Evolutionary conservation across 2,329 filamentous ascomycete species (phyloP).

Genomic region (Colletotrichum musae): DNA sequence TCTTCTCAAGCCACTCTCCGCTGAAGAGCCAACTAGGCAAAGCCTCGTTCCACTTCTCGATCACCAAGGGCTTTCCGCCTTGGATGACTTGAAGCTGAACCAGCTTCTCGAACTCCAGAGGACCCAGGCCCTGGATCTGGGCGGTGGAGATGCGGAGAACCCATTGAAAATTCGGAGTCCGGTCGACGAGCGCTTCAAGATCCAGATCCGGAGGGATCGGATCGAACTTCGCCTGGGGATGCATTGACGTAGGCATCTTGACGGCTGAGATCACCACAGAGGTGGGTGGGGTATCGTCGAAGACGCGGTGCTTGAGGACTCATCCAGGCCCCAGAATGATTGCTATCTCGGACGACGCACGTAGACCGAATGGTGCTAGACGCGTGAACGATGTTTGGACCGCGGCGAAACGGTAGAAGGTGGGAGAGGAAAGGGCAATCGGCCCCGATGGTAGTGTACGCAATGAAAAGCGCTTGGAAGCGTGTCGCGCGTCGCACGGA

Average conservation of each 20-base stretch:
- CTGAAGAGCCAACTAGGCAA: slow-evolving; percentile 86
- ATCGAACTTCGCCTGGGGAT: slow-evolving; percentile 91
- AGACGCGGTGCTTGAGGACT: background rate
- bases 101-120: slow-evolving; percentile 87
- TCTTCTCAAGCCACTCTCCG: slow-evolving; percentile 82
- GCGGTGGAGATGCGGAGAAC: slow-evolving; percentile 84
- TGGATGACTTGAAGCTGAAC: slow-evolving; percentile 87
- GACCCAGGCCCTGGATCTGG: slow-evolving; percentile 82
- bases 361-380: too few relatives aligned
- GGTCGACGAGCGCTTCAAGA: slow-evolving; percentile 80
- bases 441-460: background rate
- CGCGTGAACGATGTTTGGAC: too few relatives aligned
- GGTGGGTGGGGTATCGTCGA: background rate
- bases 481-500: slow-evolving; percentile 15
- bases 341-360: too few relatives aligned
- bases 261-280: slow-evolving; percentile 15
- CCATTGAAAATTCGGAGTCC: slow-evolving; percentile 88
- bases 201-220: slow-evolving; percentile 91
- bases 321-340: background rate
- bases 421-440: background rate
- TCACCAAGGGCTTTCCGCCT: slow-evolving; percentile 88
- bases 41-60: slow-evolving; percentile 87
- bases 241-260: slow-evolving; percentile 80
- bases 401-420: background rate
- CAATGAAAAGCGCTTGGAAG: background rate